A percentile compares a stretch with the other conserved stretches of the same genome.
Conservation (phyloP, 1,284 basidiomycete genomes). For the Rhodotorula sp. region DNA sequence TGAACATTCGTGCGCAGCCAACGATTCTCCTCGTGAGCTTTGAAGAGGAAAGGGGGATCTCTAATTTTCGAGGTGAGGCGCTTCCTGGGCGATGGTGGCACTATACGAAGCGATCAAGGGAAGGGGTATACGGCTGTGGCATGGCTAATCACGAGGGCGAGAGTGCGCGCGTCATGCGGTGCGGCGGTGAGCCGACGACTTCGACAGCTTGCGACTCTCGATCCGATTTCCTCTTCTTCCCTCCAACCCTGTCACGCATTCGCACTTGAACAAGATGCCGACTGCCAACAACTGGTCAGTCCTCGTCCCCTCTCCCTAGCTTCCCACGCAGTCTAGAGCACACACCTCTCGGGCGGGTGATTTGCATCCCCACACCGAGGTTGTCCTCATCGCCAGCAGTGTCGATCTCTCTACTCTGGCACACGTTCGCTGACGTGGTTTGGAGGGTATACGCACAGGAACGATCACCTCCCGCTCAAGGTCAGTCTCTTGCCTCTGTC, state of each 20-base stretch:
- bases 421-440: neutral
- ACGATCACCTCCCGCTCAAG: conserved; percentile 38
- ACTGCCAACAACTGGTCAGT: conserved; percentile 16
- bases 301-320: neutral
- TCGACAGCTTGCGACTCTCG: neutral
- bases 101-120: neutral
- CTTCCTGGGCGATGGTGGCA: neutral
- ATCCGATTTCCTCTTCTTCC: too few relatives aligned
- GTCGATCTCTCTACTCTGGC: neutral
- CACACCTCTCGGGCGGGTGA: too few relatives aligned
- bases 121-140: neutral
- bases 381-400: neutral
- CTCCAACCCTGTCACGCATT: neutral
- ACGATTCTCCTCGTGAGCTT: too few relatives aligned
- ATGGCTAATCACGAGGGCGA: neutral
- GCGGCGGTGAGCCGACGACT: neutral
- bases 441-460: conserved; percentile 11
- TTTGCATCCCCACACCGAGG: too few relatives aligned
- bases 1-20: too few relatives aligned
- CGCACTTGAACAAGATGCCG: neutral
- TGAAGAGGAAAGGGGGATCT: too few relatives aligned
- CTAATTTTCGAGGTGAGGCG: neutral
- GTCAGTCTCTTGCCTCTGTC: neutral
- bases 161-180: neutral
- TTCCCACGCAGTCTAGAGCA: too few relatives aligned